Percentiles rank a stretch among this genome's conserved stretches.
Evolutionary conservation across 2,329 filamentous ascomycete genomes (phyloP).

Genomic region (Alternaria triticimaculans): DNA sequence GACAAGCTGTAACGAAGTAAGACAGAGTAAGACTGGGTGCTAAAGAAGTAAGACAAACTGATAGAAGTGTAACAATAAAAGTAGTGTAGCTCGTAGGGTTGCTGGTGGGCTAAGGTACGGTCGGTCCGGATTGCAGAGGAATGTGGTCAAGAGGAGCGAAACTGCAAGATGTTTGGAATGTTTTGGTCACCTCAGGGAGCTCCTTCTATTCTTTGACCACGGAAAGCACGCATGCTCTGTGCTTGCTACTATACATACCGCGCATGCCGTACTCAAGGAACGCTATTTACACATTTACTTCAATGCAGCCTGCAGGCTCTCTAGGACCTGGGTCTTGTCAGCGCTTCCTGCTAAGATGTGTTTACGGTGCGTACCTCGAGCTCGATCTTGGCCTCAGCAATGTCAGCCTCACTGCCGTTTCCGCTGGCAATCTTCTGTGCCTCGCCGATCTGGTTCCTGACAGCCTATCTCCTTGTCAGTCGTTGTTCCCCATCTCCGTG

Average conservation of each 20-base stretch:
- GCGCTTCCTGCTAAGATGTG: slow-evolving; percentile 17
- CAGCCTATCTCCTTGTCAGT: slow-evolving; percentile 59
- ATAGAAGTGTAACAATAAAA: slow-evolving; percentile 23
- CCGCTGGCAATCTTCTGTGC: slow-evolving; percentile 93
- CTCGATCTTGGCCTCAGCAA: slow-evolving; percentile 99
- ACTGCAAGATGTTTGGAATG: slow-evolving; percentile 22
- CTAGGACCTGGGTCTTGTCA: slow-evolving; percentile 70
- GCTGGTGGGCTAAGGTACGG: slow-evolving; percentile 26
- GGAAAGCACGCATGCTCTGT: slow-evolving; percentile 35
- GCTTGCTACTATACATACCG: slow-evolving; percentile 16
- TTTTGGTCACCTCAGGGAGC: slow-evolving; percentile 34
- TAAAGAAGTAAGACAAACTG: slow-evolving; percentile 7
- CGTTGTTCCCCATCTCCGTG: not conserved
- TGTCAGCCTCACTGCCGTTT: slow-evolving; percentile 92
- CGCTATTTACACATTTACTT: slow-evolving; percentile 70
- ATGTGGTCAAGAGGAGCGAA: slow-evolving; percentile 4
- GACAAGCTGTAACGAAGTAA: not conserved
- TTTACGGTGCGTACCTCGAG: slow-evolving; percentile 74
- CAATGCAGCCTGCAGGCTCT: slow-evolving; percentile 79
- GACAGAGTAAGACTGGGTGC: not conserved
- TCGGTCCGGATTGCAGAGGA: slow-evolving; percentile 14
- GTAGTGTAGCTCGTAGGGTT: slow-evolving; percentile 19
- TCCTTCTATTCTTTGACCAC: slow-evolving; percentile 44
- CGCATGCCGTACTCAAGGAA: slow-evolving; percentile 30
- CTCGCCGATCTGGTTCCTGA: slow-evolving; percentile 89